Percentiles rank a stretch among this genome's conserved stretches.
phyloP scores from a whole-genome alignment of 257 asterid species.

The Cruciata laevipes region DNA sequence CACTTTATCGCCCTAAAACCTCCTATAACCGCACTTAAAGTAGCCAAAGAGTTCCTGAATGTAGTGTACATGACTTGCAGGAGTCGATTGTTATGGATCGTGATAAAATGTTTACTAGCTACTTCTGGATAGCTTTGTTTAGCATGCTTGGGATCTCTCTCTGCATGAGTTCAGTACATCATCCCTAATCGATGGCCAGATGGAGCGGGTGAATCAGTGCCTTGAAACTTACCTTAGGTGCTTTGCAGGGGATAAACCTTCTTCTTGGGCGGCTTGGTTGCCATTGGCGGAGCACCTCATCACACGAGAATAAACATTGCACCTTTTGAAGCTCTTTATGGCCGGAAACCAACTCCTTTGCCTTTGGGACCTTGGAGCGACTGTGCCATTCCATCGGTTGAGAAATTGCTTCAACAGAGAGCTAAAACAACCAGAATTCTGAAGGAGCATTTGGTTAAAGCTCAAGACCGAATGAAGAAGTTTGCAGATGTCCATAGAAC shows the following conservation, averaged over 20 bases:
- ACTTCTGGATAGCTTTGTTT: background rate
- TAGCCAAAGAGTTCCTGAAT: background rate
- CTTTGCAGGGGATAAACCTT: background rate
- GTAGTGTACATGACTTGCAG: background rate
- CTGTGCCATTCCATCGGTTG: background rate
- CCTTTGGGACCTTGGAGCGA: background rate
- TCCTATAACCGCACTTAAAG: background rate
- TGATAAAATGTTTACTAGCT: background rate
- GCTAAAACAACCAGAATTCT: too few species aligned
- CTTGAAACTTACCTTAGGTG: background rate
- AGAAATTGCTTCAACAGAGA: too few species aligned
- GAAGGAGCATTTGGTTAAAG: too few species aligned
- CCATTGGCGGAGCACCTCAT: background rate
- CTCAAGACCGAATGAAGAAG: too few species aligned
- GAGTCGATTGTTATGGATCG: background rate
- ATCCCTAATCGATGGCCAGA: background rate
- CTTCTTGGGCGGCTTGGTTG: background rate
- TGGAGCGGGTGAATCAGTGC: background rate
- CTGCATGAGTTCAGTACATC: background rate
- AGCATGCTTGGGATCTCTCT: background rate
- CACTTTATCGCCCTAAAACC: background rate
- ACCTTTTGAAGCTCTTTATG: background rate
- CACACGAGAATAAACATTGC: background rate
- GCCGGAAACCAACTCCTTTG: background rate
- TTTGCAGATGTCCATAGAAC: too few species aligned